A percentile compares a stretch with the other conserved stretches of the same genome.
Conservation (phyloP, 2,329 filamentous ascomycete genomes). For the Fusarium xyrophilum region DNA sequence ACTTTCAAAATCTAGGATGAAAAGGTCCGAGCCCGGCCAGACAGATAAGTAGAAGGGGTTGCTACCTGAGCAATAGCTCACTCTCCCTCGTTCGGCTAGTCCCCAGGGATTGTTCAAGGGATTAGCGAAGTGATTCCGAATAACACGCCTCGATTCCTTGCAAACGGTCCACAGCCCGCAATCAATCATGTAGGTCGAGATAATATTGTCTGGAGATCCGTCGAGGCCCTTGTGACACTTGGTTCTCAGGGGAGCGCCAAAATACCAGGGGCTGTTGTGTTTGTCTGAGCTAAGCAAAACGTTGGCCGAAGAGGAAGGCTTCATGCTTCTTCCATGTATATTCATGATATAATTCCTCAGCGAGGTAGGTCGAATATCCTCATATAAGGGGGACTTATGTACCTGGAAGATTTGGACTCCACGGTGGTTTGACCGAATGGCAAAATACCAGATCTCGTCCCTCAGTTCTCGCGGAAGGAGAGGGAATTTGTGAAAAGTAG, state of each 20-base stretch:
- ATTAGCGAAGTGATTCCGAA: background rate
- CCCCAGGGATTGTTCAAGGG: background rate
- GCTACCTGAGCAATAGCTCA: background rate
- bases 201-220: background rate
- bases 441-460: background rate
- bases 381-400: too few relatives aligned
- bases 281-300: fast-evolving
- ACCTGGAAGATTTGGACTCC: background rate
- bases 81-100: background rate
- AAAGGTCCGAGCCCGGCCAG: background rate
- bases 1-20: background rate
- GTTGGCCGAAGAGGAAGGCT: fast-evolving
- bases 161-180: background rate
- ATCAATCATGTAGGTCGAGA: background rate
- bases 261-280: background rate
- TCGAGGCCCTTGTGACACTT: too few relatives aligned
- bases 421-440: background rate
- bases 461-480: background rate
- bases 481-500: background rate
- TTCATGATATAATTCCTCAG: background rate
- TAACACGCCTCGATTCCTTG: background rate
- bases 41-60: background rate
- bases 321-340: background rate
- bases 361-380: too few relatives aligned
- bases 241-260: background rate